Conservation (phyloP, 495 filamentous ascomycete species). For the Lichenothelia convexa region DNA sequence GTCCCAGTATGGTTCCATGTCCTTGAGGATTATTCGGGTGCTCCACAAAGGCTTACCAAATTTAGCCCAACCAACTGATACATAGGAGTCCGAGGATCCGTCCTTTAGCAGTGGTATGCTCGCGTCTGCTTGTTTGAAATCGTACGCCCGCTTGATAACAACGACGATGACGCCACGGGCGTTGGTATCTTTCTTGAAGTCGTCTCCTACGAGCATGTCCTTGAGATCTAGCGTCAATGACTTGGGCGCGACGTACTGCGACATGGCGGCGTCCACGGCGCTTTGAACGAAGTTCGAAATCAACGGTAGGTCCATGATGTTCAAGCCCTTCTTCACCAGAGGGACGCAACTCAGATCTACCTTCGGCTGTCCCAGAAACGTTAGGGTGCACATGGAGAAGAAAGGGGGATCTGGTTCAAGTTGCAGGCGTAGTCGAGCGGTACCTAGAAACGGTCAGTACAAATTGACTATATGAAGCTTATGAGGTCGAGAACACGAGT, state of each 20-base stretch:
- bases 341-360: conserved; percentile 52
- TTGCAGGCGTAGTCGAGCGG: conserved; percentile 45
- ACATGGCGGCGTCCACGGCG: conserved; percentile 49
- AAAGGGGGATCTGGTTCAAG: conserved; percentile 56
- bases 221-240: conserved; percentile 52
- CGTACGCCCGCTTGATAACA: conserved; percentile 39
- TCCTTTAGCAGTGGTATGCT: conserved; percentile 32
- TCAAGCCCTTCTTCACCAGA: conserved; percentile 42
- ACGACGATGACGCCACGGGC: conserved; percentile 46
- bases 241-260: conserved; percentile 57
- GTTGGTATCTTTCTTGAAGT: conserved; percentile 54
- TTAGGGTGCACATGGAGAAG: conserved; percentile 48
- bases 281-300: conserved; percentile 58
- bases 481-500: too few relatives aligned
- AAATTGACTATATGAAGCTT: too few relatives aligned
- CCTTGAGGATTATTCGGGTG: conserved; percentile 41
- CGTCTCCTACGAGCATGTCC: conserved; percentile 56
- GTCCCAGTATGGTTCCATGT: conserved; percentile 48
- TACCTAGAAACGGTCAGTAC: too few relatives aligned
- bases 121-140: conserved; percentile 49
- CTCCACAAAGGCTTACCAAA: conserved; percentile 49
- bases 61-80: conserved; percentile 55
- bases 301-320: conserved; percentile 52
- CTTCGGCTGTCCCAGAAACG: conserved; percentile 58
- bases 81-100: conserved; percentile 49